Percentiles rank a stretch among this genome's conserved stretches.
Conservation (phyloP, 2,329 filamentous ascomycete species). For the Colletotrichum nymphaeae region DNA sequence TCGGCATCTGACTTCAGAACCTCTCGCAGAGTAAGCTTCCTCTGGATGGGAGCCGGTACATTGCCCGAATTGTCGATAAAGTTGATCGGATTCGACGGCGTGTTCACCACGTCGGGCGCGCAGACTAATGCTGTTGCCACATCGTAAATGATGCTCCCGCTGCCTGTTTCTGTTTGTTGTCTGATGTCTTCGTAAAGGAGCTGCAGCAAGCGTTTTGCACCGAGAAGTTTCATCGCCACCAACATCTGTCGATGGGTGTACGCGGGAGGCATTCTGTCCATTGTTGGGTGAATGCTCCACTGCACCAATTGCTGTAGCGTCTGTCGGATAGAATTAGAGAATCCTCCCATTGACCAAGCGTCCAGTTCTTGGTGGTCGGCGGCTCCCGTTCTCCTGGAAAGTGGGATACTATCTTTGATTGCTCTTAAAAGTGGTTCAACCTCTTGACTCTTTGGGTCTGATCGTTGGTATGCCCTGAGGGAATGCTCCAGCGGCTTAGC, state of each 20-base stretch:
- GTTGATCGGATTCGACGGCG: constrained; percentile 46
- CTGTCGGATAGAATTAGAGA: constrained; percentile 68
- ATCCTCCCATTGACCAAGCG: constrained; percentile 71
- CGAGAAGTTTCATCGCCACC: constrained; percentile 69
- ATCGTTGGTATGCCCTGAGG: constrained; percentile 73
- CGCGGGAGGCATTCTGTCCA: constrained; percentile 68
- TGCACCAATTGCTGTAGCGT: constrained; percentile 72
- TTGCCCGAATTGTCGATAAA: constrained; percentile 50
- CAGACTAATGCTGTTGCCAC: constrained; percentile 77
- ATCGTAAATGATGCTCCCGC: constrained; percentile 73
- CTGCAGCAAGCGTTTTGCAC: constrained; percentile 69
- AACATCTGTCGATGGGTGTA: constrained; percentile 81
- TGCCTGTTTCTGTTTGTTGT: constrained; percentile 68
- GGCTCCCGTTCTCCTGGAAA: constrained; percentile 70
- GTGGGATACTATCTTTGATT: constrained; percentile 69
- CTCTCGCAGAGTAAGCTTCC: constrained; percentile 67
- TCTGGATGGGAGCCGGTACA: constrained; percentile 52
- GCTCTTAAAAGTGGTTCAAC: constrained; percentile 76
- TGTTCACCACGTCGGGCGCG: constrained; percentile 68
- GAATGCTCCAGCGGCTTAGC: constrained; percentile 76
- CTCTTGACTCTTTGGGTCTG: constrained; percentile 74
- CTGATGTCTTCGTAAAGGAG: constrained; percentile 76
- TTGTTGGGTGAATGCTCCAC: constrained; percentile 71
- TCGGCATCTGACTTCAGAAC: constrained; percentile 69
- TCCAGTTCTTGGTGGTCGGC: constrained; percentile 76